Base-by-base conservation (phyloP, 1,139 yeast species). In the Yamadazyma diddensiae region DNA sequence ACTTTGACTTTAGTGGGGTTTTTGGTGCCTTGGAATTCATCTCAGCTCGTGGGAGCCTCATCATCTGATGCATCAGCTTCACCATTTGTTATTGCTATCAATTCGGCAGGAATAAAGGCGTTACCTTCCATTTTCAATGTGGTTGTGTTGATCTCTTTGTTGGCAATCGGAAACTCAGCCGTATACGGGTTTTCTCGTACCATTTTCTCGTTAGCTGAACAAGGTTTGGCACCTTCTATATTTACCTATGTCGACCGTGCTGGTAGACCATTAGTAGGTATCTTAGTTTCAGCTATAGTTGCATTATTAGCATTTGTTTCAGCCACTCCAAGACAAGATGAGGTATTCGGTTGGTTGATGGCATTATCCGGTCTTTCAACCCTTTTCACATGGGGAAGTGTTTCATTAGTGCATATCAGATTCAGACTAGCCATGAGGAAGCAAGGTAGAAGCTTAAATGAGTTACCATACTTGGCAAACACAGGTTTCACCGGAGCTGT, bases 111-210 rank as follows among this genome's bases (percentile, higher is more conserved):
- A 7, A 61, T 65, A 34, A 55, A 53, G 17, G 72, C 55, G 1
- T 55, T 66, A 24, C 71, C 73, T 3, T 63, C 71, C 9, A 62
- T 66, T 17, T 64, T 67, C 47, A 67, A 67, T 35, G 72, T 65
- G 13, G 59, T 63, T 22, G 66, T 67, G 15, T 50, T 67, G 33
- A 57, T 65, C 17, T 54, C 71, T 6, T 59, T 67, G 27, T 55
- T 65, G 25, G 65, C 72, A n/a, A 66, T 66, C 36, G 73, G 70
- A 6, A 67, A 67, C 42, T 62, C 70, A 3, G 67, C 72, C 3
- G 69, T 67, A 11, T 67, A 62, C 38, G 73, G 73, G 4, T 65
- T 64, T 33, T 63, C 71, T 11, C 55, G 73, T 49, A 65, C 72
- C 7, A 47, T 65, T 24, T 59, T 63, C 28, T 60, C 67, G 6